Evolutionary conservation across 2,329 filamentous ascomycete species (phyloP), one percentile per base, ranked within the genome.

Genomic region (Biscogniauxia mediterranea): DNA sequence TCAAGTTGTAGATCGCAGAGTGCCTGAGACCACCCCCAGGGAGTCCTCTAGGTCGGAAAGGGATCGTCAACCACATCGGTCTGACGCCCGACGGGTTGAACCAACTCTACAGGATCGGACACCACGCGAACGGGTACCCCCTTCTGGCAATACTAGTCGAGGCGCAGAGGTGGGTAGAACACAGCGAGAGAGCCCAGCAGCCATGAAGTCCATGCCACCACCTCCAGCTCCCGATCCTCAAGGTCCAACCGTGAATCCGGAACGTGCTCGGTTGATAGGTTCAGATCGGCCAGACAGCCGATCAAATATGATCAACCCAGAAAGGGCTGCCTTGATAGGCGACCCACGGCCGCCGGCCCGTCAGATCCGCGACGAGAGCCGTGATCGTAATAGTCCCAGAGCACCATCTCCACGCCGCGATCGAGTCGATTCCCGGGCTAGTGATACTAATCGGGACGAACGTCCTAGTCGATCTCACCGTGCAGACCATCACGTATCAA

Each of bases 181-280:
- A 20, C 58, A 67, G 57, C 65, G 75, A 56, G 70, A 76, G 55
- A 64, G 57, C 19, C 57, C 67, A 49, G 58, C 64, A 9, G 63
- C 72, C 28, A 57, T 73, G n/a, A 69, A 76, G 15, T 66, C 74
- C 11, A 65, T 75, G 46, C 63, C 70, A 1, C 66, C 73, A 42
- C 70, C 72, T 49, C 65, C 67, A 4, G 69, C 73, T 28, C 60
- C 64, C 3, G 71, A 74, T 9, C 15, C 67, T 1, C 71, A 75
- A 19, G 84, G 83, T 11, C 81, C 82, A 7, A 75, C 76, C 8
- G 82, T 86, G 67, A 85, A 86, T 62, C 83, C 84, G 1, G 82
- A 85, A 56, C 79, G 84, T 60, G 82, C 83, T 28, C 79, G 82
- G 8, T 73, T 83, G 5, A 79, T 85, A 15, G 67, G 68, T 57